A percentile compares a stretch with the other conserved stretches of the same genome.
These are phyloP conservation scores for Apiospora marii DNA, from an alignment of 2,329 filamentous ascomycete species.

Conservation along the genomic window DNA sequence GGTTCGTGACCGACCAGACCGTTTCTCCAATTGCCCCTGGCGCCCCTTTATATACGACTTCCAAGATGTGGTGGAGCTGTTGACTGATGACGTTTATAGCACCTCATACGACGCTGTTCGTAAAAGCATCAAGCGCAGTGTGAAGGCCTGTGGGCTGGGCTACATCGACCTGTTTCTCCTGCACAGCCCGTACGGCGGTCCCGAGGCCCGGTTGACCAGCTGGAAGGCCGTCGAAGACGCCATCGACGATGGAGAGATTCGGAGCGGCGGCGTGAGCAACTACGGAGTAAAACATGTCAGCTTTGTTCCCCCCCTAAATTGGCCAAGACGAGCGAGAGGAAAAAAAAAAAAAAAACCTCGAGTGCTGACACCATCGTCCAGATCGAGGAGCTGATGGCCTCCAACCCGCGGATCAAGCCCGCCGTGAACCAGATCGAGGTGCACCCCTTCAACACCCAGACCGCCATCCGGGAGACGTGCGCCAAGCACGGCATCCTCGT, in stretches of 20 bases:
- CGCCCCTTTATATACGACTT: neutral
- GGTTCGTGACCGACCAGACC: neutral
- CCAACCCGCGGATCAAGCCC: constrained; percentile 67
- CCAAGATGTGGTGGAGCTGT: neutral
- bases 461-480: constrained; percentile 71
- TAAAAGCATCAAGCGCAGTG: constrained; percentile 69
- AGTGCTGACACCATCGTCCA: constrained; percentile 37
- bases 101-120: constrained; percentile 73
- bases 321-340: neutral
- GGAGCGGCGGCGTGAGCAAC: constrained; percentile 78
- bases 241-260: constrained; percentile 74
- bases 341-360: neutral
- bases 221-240: constrained; percentile 83
- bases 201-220: constrained; percentile 70
- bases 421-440: constrained; percentile 84
- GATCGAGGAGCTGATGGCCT: constrained; percentile 73
- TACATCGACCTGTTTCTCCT: constrained; percentile 84
- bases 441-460: constrained; percentile 82
- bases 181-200: constrained; percentile 81
- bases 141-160: constrained; percentile 71
- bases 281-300: constrained; percentile 77
- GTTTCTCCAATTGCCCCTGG: neutral
- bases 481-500: constrained; percentile 72
- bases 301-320: neutral
- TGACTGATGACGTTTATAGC: constrained; percentile 42